Percentiles rank a stretch among this genome's conserved stretches.
Evolutionary conservation across 2,329 filamentous ascomycete species (phyloP).

Genomic region (Myriosclerotinia scirpicola): DNA sequence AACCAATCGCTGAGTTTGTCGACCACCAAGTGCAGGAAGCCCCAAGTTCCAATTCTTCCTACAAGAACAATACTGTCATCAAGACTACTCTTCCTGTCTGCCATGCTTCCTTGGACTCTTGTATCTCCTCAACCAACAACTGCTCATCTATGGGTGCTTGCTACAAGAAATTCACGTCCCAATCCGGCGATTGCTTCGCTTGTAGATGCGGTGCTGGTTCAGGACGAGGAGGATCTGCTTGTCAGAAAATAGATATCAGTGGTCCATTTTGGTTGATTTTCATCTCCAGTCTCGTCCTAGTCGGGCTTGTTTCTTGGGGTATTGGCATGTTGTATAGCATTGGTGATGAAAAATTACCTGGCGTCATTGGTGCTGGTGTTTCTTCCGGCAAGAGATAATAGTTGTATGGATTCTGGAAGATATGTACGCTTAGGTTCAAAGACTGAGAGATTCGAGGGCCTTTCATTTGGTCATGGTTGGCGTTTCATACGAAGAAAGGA

Average conservation of each 20-base stretch:
- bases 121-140: constrained; percentile 67
- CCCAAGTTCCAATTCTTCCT: constrained; percentile 24
- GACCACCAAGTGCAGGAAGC: constrained; percentile 16
- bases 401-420: constrained; percentile 8
- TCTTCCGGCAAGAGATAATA: constrained; percentile 56
- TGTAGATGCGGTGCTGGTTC: constrained; percentile 62
- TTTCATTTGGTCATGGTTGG: constrained; percentile 17
- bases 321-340: constrained; percentile 80
- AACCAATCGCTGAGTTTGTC: constrained; percentile 34
- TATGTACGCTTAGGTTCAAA: constrained; percentile 21
- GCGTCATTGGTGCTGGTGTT: constrained; percentile 94
- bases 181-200: constrained; percentile 64
- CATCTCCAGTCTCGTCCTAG: constrained; percentile 68
- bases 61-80: constrained; percentile 25
- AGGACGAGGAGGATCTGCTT: constrained; percentile 66
- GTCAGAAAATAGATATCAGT: constrained; percentile 89
- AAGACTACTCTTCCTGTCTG: constrained; percentile 56
- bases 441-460: constrained; percentile 1
- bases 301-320: constrained; percentile 66
- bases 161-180: constrained; percentile 60
- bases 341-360: constrained; percentile 83
- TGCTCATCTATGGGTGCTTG: constrained; percentile 85
- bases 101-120: constrained; percentile 69
- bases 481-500: constrained; percentile 18
- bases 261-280: constrained; percentile 85